These are phyloP conservation scores for Cercospora zeina DNA, from an alignment of 2,329 filamentous ascomycete species.

Conservation along the genomic window DNA sequence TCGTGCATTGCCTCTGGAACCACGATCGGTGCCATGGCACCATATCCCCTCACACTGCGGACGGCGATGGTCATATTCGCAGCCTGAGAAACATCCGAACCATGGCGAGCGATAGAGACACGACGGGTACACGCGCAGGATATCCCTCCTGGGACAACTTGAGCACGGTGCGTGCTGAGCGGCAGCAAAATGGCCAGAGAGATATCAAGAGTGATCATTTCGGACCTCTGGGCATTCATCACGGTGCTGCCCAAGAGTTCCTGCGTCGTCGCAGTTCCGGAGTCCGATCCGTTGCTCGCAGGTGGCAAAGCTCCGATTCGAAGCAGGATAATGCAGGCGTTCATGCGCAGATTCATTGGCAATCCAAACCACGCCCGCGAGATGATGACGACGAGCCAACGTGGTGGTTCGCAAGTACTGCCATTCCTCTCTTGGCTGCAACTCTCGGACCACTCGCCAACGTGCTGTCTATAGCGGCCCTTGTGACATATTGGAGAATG, in stretches of 20 bases:
- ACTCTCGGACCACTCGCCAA: slow-evolving; percentile 85
- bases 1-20: neutral
- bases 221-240: slow-evolving; percentile 20
- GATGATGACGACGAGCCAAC: slow-evolving; percentile 39
- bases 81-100: neutral
- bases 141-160: neutral
- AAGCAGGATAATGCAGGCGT: slow-evolving; percentile 20
- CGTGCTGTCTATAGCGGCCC: slow-evolving; percentile 79
- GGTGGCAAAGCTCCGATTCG: neutral
- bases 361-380: slow-evolving; percentile 36
- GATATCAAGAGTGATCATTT: neutral
- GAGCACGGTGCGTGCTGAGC: neutral
- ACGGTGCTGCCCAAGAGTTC: slow-evolving; percentile 17
- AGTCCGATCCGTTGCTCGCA: neutral
- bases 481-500: slow-evolving; percentile 78
- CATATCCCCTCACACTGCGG: neutral
- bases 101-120: neutral
- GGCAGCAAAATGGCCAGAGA: too few species aligned
- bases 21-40: neutral
- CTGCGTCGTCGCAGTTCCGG: slow-evolving; percentile 25
- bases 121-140: neutral
- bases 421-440: slow-evolving; percentile 67
- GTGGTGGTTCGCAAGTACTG: slow-evolving; percentile 43
- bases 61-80: neutral
- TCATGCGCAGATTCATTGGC: slow-evolving; percentile 28